These are phyloP conservation scores for Nakazawaea sp. DNA, from an alignment of 805 yeast species.

Conservation along the genomic window DNA sequence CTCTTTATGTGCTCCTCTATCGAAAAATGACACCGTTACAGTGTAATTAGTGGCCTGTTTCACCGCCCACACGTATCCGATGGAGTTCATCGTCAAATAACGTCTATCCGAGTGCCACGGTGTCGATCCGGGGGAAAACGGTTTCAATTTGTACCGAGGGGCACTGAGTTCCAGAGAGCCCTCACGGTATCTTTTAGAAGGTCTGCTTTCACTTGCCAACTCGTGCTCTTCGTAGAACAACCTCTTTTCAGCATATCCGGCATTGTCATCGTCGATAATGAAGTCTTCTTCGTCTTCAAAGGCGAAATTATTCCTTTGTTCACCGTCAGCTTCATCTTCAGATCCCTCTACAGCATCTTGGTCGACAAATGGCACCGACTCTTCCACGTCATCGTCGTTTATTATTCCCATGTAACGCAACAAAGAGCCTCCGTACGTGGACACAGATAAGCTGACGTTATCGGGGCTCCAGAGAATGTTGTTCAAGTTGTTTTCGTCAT, in stretches of 20 bases:
- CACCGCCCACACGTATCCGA: slow-evolving; percentile 81
- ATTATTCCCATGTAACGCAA: slow-evolving; percentile 17
- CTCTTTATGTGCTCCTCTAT: slow-evolving; percentile 65
- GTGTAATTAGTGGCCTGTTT: slow-evolving; percentile 53
- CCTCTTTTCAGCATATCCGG: slow-evolving; percentile 28
- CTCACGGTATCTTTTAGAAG: slow-evolving; percentile 1
- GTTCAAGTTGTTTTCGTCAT: slow-evolving; percentile 18
- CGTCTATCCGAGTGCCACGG: slow-evolving; percentile 71
- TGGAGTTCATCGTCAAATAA: slow-evolving; percentile 70
- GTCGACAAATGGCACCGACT: slow-evolving; percentile 11
- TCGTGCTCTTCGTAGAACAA: slow-evolving; percentile 9
- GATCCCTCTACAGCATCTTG: slow-evolving; percentile 14
- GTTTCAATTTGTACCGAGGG: slow-evolving; percentile 32
- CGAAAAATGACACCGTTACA: slow-evolving; percentile 85
- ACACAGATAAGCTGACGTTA: slow-evolving; percentile 26
- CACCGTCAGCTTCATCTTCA: slow-evolving; percentile 16
- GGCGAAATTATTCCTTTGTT: slow-evolving; percentile 3
- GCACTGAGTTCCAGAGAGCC: not conserved
- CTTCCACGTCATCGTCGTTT: not conserved
- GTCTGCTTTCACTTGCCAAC: not conserved
- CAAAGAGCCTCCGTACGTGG: slow-evolving; percentile 36
- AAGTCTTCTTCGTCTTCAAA: slow-evolving; percentile 43
- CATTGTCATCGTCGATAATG: slow-evolving; percentile 59
- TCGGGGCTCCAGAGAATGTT: slow-evolving; percentile 12
- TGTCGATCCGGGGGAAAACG: slow-evolving; percentile 84